Base-by-base conservation (phyloP, 352 stramenopile species). In the Pythium periplocum region DNA sequence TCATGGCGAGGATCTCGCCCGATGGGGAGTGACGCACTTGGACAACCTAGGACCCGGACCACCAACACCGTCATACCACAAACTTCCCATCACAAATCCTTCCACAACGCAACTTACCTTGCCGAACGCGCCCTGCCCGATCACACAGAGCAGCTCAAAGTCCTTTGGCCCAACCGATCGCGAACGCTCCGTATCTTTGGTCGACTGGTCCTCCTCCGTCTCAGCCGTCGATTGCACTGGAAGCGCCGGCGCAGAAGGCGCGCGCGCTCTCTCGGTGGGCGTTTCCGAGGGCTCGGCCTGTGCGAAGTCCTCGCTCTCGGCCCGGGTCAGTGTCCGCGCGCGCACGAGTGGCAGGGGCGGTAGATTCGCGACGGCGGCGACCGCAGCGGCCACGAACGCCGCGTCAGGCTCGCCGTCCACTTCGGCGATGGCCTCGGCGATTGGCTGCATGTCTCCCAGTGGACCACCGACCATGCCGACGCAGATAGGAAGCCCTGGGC, bases 121-220 rank as follows among this genome's bases (percentile, higher is more conserved):
- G 44, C 84, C 84, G 40, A 90, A 94, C 0, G 81, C 82, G 39
- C 84, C 84, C 53, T 87, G 74, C n/a, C 84, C 84, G 52, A 94
- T 88, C 39, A 94, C 80, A 48, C 80, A 87, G 1, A 93, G 72
- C 53, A 93, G 51, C 45, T 92, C 83, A 51, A 93, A 93, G 53
- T 93, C 78, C 36, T 74, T 68, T 17, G 83, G 83, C 0, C 78
- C 80, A n/a, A 90, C 59, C 52, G 59, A 66, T 12, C 7, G 38
- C 38, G 38, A 12, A 42, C 12, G 17, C 17, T 26, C 17, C 17
- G 17, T 26, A 26, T 26, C 17, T 26, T 26, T 26, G 17, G 17
- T 26, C 17, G 17, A 26, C 17, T 26, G 17, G 17, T 26, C 17
- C 17, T 26, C 17, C 17, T 26, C 17, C 17, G 17, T 26, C 17